Percentiles rank a stretch among this genome's conserved stretches.
Conservation (phyloP, 2,329 filamentous ascomycete genomes). For the Colletotrichum salicis region DNA sequence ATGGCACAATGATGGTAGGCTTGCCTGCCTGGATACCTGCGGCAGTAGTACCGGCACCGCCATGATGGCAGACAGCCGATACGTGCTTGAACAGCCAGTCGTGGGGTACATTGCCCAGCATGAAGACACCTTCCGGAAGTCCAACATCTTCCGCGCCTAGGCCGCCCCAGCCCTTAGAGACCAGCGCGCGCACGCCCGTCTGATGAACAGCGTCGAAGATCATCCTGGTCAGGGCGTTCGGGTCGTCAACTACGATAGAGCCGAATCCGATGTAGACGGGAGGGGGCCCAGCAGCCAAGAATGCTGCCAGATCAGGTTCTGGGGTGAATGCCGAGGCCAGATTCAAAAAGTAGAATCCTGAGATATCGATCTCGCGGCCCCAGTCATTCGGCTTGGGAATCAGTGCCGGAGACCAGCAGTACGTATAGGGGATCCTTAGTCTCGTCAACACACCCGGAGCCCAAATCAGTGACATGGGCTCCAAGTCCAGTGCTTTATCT, state of each 20-base stretch:
- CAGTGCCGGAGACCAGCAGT: slow-evolving; percentile 87
- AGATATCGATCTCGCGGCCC: slow-evolving; percentile 75
- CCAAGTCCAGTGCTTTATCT: slow-evolving; percentile 77
- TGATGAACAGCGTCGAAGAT: slow-evolving; percentile 77
- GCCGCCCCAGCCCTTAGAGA: slow-evolving; percentile 91
- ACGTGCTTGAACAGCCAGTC: slow-evolving; percentile 90
- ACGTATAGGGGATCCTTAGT: slow-evolving; percentile 84
- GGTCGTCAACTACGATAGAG: slow-evolving; percentile 83
- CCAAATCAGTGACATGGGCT: slow-evolving; percentile 82
- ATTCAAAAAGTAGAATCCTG: slow-evolving; percentile 81
- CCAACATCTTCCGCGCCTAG: slow-evolving; percentile 77
- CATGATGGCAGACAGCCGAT: slow-evolving; percentile 86
- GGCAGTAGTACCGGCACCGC: slow-evolving; percentile 87
- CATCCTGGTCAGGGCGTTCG: slow-evolving; percentile 74
- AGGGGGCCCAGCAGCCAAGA: slow-evolving; percentile 74
- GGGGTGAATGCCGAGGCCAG: slow-evolving; percentile 74
- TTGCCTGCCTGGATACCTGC: slow-evolving; percentile 84
- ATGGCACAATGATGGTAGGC: slow-evolving; percentile 85
- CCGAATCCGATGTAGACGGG: slow-evolving; percentile 88
- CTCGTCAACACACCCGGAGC: slow-evolving; percentile 83
- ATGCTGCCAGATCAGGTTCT: slow-evolving; percentile 70
- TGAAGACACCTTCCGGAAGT: slow-evolving; percentile 80
- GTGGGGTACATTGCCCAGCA: slow-evolving; percentile 87
- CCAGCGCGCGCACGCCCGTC: slow-evolving; percentile 78
- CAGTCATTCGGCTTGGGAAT: slow-evolving; percentile 85